phyloP scores from a whole-genome alignment of 129 eudicot species.

The Logfia minima region DNA sequence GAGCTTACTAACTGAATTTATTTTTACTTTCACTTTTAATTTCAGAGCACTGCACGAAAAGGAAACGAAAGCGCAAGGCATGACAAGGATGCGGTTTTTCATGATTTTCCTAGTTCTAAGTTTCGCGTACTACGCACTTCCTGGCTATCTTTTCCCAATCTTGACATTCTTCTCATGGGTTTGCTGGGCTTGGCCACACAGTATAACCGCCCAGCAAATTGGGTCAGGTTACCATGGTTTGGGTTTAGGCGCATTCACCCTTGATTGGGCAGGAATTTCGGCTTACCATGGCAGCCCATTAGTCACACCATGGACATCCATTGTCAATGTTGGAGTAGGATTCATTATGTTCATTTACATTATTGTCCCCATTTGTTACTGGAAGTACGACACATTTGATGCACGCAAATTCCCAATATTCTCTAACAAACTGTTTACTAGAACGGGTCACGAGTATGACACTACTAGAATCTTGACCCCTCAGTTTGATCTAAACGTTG shows the following conservation, averaged over 20 bases:
- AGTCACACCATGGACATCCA: constrained; percentile 85
- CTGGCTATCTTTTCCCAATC: constrained; percentile 87
- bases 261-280: constrained; percentile 94
- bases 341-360: constrained; percentile 88
- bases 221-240: constrained; percentile 91
- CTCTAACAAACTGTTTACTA: constrained; percentile 69
- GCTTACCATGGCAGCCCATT: constrained; percentile 96
- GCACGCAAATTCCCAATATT: constrained; percentile 84
- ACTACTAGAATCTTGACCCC: constrained; percentile 81
- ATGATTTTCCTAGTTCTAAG: constrained; percentile 65
- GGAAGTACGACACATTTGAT: constrained; percentile 89
- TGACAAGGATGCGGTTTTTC: constrained; percentile 84
- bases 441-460: constrained; percentile 71
- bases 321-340: constrained; percentile 78
- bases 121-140: constrained; percentile 78
- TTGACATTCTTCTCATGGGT: constrained; percentile 96
- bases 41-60: constrained; percentile 89
- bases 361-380: constrained; percentile 83
- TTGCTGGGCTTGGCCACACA: constrained; percentile 87
- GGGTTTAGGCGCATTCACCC: constrained; percentile 88
- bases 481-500: constrained; percentile 64
- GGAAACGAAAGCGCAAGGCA: constrained; percentile 56
- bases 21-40: not conserved
- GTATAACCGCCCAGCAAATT: constrained; percentile 86
- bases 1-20: not conserved